phyloP scores from a whole-genome alignment of 345 rosid genomes.

The Moricandia moricandioides region DNA sequence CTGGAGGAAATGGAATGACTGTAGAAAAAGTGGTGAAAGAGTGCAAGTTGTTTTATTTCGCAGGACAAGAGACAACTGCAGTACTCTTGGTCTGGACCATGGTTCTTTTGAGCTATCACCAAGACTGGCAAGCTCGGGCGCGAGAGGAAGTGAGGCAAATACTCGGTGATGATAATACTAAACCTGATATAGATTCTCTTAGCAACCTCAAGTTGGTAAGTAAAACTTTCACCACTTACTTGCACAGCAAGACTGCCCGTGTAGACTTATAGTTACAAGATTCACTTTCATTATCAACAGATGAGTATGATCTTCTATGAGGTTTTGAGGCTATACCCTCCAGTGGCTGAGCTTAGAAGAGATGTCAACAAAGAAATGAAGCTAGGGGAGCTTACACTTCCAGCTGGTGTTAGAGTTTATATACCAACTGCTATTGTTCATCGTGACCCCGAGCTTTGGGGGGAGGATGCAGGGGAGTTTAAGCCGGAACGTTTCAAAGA shows the following conservation, averaged over 20 bases:
- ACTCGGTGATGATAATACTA: background rate
- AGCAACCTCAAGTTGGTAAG: background rate
- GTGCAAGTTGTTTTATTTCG: background rate
- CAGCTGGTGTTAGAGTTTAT: background rate
- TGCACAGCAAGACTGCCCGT: background rate
- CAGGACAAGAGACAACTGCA: background rate
- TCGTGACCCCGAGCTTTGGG: background rate
- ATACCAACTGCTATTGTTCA: background rate
- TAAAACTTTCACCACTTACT: background rate
- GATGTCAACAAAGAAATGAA: background rate
- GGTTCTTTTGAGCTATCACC: background rate
- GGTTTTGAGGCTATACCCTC: background rate
- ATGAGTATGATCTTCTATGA: background rate
- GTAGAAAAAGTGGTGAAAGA: background rate
- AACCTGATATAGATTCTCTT: background rate
- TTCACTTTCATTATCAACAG: background rate
- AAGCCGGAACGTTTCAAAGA: background rate
- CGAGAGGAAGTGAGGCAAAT: background rate
- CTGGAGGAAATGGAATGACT: background rate
- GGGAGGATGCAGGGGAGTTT: background rate
- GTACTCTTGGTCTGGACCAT: background rate
- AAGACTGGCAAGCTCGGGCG: background rate
- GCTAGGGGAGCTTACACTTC: background rate
- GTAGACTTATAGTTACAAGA: background rate
- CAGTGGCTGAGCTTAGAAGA: background rate